Percentiles rank a stretch among this genome's conserved stretches.
Conservation (phyloP, 78 protist species). For the Dictyostelium brefeldianum region DNA sequence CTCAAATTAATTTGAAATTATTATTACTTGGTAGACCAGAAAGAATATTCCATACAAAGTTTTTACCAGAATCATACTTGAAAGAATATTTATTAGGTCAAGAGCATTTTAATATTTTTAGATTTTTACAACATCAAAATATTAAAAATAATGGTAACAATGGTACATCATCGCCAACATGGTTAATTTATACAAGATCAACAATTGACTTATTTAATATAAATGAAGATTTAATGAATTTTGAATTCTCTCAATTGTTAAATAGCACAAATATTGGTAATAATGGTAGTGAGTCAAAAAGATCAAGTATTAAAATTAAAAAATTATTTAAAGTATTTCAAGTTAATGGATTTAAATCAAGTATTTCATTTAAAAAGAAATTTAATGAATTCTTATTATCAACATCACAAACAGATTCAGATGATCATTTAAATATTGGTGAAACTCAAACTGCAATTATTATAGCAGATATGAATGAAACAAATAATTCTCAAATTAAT, state of each 20-base stretch:
- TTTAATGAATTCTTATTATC: background rate
- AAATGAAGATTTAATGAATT: constrained; percentile 40
- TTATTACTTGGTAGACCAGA: constrained; percentile 65
- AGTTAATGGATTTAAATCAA: constrained; percentile 14
- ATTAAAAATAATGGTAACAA: background rate
- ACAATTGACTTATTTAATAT: constrained; percentile 26
- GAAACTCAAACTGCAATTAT: background rate
- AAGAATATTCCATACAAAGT: constrained; percentile 30
- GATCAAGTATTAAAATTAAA: background rate
- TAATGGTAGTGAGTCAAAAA: too few relatives aligned
- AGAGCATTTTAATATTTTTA: constrained; percentile 57
- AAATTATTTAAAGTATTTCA: constrained; percentile 5
- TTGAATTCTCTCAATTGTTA: background rate
- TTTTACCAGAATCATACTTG: constrained; percentile 31
- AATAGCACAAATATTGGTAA: background rate
- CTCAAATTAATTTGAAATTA: constrained; percentile 18
- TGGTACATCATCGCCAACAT: background rate
- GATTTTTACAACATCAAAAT: constrained; percentile 25
- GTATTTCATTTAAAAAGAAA: constrained; percentile 26
- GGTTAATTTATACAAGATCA: constrained; percentile 60
- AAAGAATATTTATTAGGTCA: constrained; percentile 65
- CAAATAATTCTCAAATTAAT: constrained; percentile 11
- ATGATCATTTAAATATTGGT: too few relatives aligned
- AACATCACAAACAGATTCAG: background rate
- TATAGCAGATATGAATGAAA: constrained; percentile 10